These are phyloP conservation scores for Phytophthora litchii DNA, from an alignment of 352 stramenopile species.

Conservation along the genomic window DNA sequence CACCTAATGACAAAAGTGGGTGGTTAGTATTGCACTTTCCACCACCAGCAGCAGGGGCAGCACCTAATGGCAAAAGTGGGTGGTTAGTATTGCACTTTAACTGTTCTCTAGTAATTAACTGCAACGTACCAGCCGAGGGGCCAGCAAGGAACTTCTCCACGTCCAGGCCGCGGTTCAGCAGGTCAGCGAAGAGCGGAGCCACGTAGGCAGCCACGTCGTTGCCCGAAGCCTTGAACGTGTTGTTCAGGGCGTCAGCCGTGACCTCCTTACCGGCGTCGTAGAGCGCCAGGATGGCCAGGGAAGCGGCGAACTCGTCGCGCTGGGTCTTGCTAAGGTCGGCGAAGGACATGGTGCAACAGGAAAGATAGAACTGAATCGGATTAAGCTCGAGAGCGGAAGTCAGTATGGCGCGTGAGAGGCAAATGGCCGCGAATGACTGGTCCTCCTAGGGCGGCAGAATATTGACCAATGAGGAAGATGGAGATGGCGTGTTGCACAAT, in stretches of 20 bases:
- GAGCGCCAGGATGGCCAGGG: slow-evolving; percentile 83
- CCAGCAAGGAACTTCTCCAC: slow-evolving; percentile 90
- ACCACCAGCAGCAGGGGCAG: slow-evolving; percentile 30
- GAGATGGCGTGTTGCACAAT: neutral
- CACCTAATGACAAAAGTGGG: no score
- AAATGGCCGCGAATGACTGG: slow-evolving; percentile 71
- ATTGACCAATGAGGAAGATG: slow-evolving; percentile 16
- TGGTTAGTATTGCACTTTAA: slow-evolving; percentile 5
- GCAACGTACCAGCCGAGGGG: slow-evolving; percentile 77
- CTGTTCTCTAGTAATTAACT: neutral
- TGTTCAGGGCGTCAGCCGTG: slow-evolving; percentile 79
- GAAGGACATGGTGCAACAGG: slow-evolving; percentile 83
- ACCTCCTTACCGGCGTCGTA: slow-evolving; percentile 77
- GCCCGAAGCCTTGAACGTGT: slow-evolving; percentile 76
- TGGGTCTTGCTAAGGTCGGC: slow-evolving; percentile 80
- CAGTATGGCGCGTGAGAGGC: slow-evolving; percentile 53
- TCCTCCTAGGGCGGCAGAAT: slow-evolving; percentile 30
- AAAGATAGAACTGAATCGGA: slow-evolving; percentile 85
- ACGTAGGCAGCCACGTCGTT: slow-evolving; percentile 83
- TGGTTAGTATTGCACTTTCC: slow-evolving; percentile 4
- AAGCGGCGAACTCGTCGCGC: slow-evolving; percentile 88
- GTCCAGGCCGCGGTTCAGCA: slow-evolving; percentile 80
- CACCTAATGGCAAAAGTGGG: slow-evolving; percentile 32
- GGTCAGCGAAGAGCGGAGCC: slow-evolving; percentile 83
- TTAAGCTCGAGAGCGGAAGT: slow-evolving; percentile 85